A percentile compares a stretch with the other conserved stretches of the same genome.
These are phyloP conservation scores for Blumeria hordei DNA, from an alignment of 2,329 filamentous ascomycete genomes.

Conservation along the genomic window DNA sequence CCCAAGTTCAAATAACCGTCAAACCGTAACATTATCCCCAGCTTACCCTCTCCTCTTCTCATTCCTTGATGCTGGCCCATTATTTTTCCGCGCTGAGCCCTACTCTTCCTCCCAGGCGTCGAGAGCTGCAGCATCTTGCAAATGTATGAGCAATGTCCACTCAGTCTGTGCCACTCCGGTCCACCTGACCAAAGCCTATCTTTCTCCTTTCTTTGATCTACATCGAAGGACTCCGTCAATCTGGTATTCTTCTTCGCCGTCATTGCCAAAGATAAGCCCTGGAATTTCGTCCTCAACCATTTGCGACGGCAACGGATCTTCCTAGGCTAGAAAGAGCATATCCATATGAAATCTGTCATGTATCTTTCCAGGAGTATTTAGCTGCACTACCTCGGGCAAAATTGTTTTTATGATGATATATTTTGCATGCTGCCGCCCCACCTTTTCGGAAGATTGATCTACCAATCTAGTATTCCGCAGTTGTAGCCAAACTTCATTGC, in stretches of 20 bases:
- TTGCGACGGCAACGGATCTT: background rate
- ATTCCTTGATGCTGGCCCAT: no score
- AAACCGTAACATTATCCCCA: no score
- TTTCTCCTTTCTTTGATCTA: background rate
- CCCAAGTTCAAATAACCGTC: no score
- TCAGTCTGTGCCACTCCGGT: background rate
- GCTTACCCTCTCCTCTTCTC: no score
- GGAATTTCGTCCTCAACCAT: background rate
- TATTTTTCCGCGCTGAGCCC: no score
- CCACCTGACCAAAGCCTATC: background rate
- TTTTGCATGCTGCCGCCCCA: background rate
- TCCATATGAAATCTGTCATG: background rate
- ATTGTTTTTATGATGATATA: background rate
- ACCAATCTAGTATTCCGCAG: background rate
- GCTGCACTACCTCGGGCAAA: background rate
- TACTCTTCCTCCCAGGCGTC: no score
- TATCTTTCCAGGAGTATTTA: background rate
- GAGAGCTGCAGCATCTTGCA: no score
- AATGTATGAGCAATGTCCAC: no score
- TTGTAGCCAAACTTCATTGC: background rate
- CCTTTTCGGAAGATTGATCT: background rate
- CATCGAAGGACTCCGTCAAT: background rate
- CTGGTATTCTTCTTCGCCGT: background rate
- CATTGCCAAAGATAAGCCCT: background rate
- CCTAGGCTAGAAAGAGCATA: background rate